Evolutionary conservation across 2,329 filamentous ascomycete genomes (phyloP), one percentile per base, ranked within the genome.

Genomic region (Rachicladosporium sp.): DNA sequence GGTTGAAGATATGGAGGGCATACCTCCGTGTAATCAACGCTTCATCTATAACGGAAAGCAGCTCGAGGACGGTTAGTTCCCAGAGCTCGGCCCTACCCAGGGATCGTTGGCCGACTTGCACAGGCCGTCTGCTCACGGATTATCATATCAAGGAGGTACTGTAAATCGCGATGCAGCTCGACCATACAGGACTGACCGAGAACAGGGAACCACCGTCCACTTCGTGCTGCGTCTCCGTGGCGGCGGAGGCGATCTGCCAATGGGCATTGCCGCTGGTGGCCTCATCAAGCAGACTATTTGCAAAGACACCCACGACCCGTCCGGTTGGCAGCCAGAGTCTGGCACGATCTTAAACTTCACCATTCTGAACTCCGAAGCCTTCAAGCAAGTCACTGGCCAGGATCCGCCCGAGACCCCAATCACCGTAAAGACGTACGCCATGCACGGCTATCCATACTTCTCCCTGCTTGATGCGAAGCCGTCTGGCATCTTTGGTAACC

Each of bases 1-100:
- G 82, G 88, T 95, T 19, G 15, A 19, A 74, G 88, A 88, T 58
- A 95, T 95, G 54, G 88, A 95, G 73, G 88, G 95, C 69, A 88
- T 95, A 75, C 88, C 15, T 19, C 15, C 15, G 15, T 19, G 15
- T 19, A 19, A 19, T 19, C 15, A 19, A 19, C 15, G 89, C 66
- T 73, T 96, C 67, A 95, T 96, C 78, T 95, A 94, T 70, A 87
- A 87, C 61, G 89, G 88, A 66, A 95, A 94, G 80, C 89, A 95
- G 77, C 86, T 95, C 84, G 86, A 93, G 63, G 87, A 94, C 50
- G 85, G 86, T 45, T 19, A 19, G 15, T 19, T 19, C 5, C 15
- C 15, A 19, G 15, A 19, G 15, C 15, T 19, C 5, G 15, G 15
- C 15, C 15, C 15, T 19, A 19, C 15, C 15, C 15, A 19, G 15